phyloP scores from a whole-genome alignment of 495 filamentous ascomycete genomes.

The Aspergillus ostianus region DNA sequence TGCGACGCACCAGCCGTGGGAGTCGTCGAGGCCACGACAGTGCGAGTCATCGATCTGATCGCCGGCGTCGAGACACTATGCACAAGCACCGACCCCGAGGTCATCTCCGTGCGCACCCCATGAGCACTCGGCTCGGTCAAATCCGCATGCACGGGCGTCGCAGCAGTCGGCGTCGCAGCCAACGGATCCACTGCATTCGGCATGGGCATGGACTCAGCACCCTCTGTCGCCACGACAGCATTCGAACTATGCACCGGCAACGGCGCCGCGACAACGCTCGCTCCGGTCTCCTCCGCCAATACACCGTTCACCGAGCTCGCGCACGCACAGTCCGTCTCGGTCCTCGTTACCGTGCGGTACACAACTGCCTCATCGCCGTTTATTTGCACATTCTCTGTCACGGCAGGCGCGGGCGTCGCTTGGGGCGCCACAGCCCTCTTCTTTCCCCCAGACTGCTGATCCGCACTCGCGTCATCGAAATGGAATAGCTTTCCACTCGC shows the following conservation, averaged over 20 bases:
- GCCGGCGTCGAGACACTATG: neutral
- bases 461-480: neutral
- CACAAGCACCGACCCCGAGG: neutral
- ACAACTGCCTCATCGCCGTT: neutral
- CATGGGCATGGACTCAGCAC: neutral
- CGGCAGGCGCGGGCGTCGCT: too few species aligned
- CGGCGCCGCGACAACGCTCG: neutral
- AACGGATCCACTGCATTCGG: neutral
- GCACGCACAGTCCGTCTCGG: neutral
- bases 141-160: neutral
- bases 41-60: neutral
- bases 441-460: neutral
- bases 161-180: neutral
- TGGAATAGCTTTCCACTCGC: neutral
- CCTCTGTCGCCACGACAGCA: neutral
- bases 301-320: neutral
- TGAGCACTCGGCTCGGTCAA: neutral
- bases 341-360: neutral
- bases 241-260: neutral
- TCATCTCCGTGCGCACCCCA: too few species aligned
- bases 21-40: neutral
- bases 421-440: neutral
- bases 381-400: neutral
- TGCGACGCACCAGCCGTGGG: neutral
- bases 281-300: neutral